A percentile compares a stretch with the other conserved stretches of the same genome.
Evolutionary conservation across 2,329 filamentous ascomycete genomes (phyloP).

Genomic region (Fusarium sterilihyphosum): DNA sequence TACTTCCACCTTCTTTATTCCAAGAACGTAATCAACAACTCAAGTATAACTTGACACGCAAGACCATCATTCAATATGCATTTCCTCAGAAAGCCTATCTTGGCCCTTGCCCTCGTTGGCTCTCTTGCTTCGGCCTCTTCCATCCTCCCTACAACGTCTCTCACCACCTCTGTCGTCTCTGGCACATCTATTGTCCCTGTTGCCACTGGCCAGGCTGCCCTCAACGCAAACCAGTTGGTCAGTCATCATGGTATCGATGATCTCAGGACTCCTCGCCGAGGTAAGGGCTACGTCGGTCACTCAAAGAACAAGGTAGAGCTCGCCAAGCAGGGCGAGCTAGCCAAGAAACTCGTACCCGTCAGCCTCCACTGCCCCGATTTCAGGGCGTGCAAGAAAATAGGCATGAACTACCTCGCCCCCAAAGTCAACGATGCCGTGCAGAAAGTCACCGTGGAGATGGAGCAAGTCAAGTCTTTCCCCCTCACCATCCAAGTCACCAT

Average conservation of each 20-base stretch:
- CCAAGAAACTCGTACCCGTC: not conserved
- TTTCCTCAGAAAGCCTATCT: not conserved
- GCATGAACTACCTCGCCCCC: not conserved
- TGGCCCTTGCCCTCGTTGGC: not conserved
- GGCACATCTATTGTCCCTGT: not conserved
- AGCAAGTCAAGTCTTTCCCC: not conserved
- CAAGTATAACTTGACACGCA: not conserved
- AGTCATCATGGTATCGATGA: not conserved
- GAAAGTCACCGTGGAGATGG: not conserved
- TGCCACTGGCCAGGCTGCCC: not conserved
- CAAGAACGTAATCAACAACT: not conserved
- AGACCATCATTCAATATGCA: not conserved
- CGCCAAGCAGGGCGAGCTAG: not conserved
- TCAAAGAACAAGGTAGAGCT: not conserved
- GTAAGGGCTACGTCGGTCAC: not conserved
- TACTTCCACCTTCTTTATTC: not conserved
- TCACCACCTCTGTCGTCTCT: not conserved
- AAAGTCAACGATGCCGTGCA: not conserved
- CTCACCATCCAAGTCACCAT: not conserved
- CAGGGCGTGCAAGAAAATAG: not conserved
- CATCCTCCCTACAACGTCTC: not conserved
- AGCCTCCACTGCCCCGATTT: accelerated
- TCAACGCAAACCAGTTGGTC: not conserved
- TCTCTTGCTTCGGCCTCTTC: too few relatives aligned
- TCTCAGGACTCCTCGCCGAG: not conserved